Percentiles rank a stretch among this genome's conserved stretches.
Evolutionary conservation across 139 green algal species (phyloP).

Genomic region (Axilococcus clingmanii): DNA sequence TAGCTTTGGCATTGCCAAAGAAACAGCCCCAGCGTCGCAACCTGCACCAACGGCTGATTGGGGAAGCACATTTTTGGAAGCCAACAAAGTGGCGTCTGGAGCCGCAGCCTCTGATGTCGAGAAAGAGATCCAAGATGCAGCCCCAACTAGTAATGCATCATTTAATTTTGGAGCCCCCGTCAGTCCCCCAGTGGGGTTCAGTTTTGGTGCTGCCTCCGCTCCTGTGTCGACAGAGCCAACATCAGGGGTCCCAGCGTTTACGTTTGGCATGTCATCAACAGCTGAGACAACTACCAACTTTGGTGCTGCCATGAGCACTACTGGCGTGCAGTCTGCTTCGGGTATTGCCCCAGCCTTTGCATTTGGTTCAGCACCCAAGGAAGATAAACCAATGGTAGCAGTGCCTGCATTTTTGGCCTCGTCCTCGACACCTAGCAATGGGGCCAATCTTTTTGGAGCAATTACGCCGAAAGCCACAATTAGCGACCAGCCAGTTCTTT

Average conservation of each 20-base stretch:
- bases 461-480: no score
- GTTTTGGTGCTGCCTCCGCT: background rate
- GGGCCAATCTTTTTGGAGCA: no score
- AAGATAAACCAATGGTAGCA: no score
- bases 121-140: background rate
- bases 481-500: no score
- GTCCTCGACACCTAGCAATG: no score
- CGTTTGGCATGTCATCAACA: background rate
- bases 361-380: no score
- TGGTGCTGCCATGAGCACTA: background rate
- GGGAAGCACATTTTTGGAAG: background rate
- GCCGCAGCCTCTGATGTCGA: background rate
- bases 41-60: background rate
- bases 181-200: background rate
- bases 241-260: background rate
- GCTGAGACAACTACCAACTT: background rate
- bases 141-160: background rate
- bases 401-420: no score
- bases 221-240: background rate
- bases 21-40: background rate
- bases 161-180: conserved; percentile 1
- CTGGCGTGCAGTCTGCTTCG: background rate
- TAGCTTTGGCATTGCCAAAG: background rate
- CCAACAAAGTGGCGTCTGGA: background rate
- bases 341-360: no score